A percentile compares a stretch with the other conserved stretches of the same genome.
Evolutionary conservation across 106 monocot species (phyloP).

Genomic region (Xerophyta viscosa): DNA sequence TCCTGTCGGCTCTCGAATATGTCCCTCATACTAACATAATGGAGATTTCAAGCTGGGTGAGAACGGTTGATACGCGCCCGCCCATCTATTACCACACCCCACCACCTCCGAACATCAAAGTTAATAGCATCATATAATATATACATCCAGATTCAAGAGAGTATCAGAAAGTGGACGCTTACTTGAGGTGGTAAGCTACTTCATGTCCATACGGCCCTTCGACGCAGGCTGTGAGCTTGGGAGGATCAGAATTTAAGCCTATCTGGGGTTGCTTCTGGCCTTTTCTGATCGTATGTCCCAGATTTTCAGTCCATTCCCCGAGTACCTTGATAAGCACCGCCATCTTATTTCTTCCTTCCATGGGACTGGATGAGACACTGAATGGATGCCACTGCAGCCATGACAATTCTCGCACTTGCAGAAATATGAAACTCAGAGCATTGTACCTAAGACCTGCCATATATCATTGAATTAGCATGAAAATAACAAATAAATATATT

Average conservation of each 20-base stretch:
- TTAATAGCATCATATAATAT: background rate
- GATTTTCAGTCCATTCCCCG: conserved; percentile 71
- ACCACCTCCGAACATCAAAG: no score
- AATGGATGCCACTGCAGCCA: conserved; percentile 95
- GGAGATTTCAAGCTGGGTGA: no score
- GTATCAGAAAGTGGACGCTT: conserved; percentile 5
- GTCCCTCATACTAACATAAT: no score
- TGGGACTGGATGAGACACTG: conserved; percentile 92
- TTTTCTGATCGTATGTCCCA: conserved; percentile 31
- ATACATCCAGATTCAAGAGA: no score
- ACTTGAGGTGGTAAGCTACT: conserved; percentile 79
- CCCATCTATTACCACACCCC: no score
- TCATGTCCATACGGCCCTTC: conserved; percentile 98
- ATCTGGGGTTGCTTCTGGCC: conserved; percentile 21
- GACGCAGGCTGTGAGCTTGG: conserved; percentile 53
- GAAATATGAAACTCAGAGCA: conserved; percentile 80
- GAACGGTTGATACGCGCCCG: no score
- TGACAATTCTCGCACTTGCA: conserved; percentile 79
- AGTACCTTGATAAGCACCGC: conserved; percentile 90
- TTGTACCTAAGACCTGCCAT: conserved; percentile 68
- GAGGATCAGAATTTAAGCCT: background rate
- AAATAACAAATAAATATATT: background rate
- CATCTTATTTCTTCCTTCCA: conserved; percentile 65
- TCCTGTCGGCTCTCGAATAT: no score
- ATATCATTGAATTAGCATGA: no score